A percentile compares a stretch with the other conserved stretches of the same genome.
Evolutionary conservation across 2,329 filamentous ascomycete genomes (phyloP).

Genomic region (Rutstroemia sp.): DNA sequence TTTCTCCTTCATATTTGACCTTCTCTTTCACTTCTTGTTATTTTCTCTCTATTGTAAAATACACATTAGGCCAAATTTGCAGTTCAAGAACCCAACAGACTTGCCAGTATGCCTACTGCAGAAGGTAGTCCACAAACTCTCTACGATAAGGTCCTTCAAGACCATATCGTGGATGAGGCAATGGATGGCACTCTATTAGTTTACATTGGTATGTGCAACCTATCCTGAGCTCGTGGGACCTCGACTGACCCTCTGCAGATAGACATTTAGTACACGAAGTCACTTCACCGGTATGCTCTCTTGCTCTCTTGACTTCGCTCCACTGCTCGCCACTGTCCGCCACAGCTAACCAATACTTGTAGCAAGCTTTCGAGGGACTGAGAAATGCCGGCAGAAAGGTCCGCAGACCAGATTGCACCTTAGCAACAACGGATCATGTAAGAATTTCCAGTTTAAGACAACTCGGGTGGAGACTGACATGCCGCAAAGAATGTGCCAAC

Average conservation of each 20-base stretch:
- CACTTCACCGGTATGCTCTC: slow-evolving; percentile 72
- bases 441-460: neutral
- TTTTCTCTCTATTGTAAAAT: neutral
- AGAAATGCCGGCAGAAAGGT: slow-evolving; percentile 83
- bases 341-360: slow-evolving; percentile 11
- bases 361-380: slow-evolving; percentile 81
- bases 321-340: neutral
- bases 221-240: no score
- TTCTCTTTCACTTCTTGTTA: neutral
- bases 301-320: neutral
- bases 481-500: slow-evolving; percentile 78
- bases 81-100: neutral
- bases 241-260: slow-evolving; percentile 44
- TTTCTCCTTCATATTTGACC: neutral
- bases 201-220: slow-evolving; percentile 68
- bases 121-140: slow-evolving; percentile 46
- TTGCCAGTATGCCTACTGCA: slow-evolving; percentile 8
- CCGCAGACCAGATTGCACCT: slow-evolving; percentile 89
- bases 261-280: slow-evolving; percentile 97
- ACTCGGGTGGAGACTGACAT: slow-evolving; percentile 14
- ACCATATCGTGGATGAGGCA: slow-evolving; percentile 93
- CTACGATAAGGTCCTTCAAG: slow-evolving; percentile 95
- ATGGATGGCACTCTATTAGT: slow-evolving; percentile 86
- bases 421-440: slow-evolving; percentile 85
- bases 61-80: neutral